Evolutionary conservation across 2,329 filamentous ascomycete species (phyloP).

Genomic region (Epichloe coenophiala): DNA sequence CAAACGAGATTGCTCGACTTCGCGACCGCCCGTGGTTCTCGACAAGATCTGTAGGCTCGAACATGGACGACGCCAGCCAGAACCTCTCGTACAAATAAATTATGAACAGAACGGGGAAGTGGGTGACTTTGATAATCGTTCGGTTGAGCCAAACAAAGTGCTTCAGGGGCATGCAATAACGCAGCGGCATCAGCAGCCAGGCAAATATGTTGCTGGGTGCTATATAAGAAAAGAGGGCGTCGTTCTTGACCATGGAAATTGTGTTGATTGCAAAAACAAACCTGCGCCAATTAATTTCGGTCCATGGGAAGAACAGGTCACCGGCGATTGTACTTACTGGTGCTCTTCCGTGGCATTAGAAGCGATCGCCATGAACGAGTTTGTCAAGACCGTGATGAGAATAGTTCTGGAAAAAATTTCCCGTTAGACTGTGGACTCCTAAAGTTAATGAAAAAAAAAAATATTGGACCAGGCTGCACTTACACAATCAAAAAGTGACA

Average conservation of each 20-base stretch:
- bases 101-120: conserved; percentile 73
- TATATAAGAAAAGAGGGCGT: conserved; percentile 86
- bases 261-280: conserved; percentile 95
- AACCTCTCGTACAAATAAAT: conserved; percentile 82
- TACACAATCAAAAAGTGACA: conserved; percentile 86
- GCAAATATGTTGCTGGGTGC: conserved; percentile 84
- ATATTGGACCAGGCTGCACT: conserved; percentile 15
- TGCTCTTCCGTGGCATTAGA: conserved; percentile 91
- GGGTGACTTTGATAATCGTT: conserved; percentile 81
- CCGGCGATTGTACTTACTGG: conserved; percentile 29
- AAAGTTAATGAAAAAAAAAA: not conserved
- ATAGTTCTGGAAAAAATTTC: conserved; percentile 49
- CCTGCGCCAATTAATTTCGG: conserved; percentile 18
- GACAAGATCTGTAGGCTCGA: conserved; percentile 76
- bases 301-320: not conserved
- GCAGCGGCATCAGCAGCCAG: conserved; percentile 73
- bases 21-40: conserved; percentile 48
- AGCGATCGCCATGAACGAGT: conserved; percentile 90
- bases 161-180: conserved; percentile 67
- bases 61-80: conserved; percentile 60
- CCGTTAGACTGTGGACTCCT: not conserved
- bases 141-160: conserved; percentile 78
- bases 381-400: conserved; percentile 87
- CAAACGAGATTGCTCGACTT: conserved; percentile 39
- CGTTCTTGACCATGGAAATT: conserved; percentile 97